These are phyloP conservation scores for Erythrophleum fordii DNA, from an alignment of 306 rosid species.

Conservation along the genomic window DNA sequence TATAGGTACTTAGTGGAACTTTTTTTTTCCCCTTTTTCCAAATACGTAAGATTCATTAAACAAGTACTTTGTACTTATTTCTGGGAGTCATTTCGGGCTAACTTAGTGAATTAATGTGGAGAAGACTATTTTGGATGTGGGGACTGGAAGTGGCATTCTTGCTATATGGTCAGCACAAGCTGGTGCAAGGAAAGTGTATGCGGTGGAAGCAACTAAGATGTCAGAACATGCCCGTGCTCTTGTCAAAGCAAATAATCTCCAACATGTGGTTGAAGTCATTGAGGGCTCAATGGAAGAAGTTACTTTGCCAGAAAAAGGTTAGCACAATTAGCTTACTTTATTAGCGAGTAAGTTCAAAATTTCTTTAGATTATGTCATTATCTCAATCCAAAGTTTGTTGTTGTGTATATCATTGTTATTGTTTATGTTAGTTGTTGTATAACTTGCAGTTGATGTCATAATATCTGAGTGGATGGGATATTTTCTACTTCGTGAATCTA, in stretches of 20 bases:
- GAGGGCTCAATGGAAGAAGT: constrained; percentile 92
- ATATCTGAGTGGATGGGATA: constrained; percentile 99
- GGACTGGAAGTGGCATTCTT: constrained; percentile 96
- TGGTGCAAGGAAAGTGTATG: constrained; percentile 94
- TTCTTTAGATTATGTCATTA: not conserved
- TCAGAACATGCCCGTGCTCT: constrained; percentile 87
- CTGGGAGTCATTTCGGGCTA: constrained; percentile 38
- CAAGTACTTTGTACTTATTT: not conserved
- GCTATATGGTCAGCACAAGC: constrained; percentile 98
- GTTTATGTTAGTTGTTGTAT: constrained; percentile 9
- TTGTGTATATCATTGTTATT: constrained; percentile 11
- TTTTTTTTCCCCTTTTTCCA: not conserved
- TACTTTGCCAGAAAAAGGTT: constrained; percentile 93
- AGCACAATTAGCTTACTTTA: constrained; percentile 16
- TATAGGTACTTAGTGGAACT: not conserved
- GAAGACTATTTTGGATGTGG: constrained; percentile 93
- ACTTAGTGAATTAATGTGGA: constrained; percentile 38
- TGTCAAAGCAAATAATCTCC: constrained; percentile 74
- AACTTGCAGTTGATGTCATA: constrained; percentile 84
- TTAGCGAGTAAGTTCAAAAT: not conserved
- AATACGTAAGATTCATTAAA: not conserved
- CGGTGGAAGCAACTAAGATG: constrained; percentile 96
- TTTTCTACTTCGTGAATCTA: constrained; percentile 94
- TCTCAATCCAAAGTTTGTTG: not conserved
- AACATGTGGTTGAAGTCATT: constrained; percentile 74